Percentiles rank a stretch among this genome's conserved stretches.
These are phyloP conservation scores for Tylopilus intermedius DNA, from an alignment of 768 basidiomycete genomes.

Conservation along the genomic window DNA sequence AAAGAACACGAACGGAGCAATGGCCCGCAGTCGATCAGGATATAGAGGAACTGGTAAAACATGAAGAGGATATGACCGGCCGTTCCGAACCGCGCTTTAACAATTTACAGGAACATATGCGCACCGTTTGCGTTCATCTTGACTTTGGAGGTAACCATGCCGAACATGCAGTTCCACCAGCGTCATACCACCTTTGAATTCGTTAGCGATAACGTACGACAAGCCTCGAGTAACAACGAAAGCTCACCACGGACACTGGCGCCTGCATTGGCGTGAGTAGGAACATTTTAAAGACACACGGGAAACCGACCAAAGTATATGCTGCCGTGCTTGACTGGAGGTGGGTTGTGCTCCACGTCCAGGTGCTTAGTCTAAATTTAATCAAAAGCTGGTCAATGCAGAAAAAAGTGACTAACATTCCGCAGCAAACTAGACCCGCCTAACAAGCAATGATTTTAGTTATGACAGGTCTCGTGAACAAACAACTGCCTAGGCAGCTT, in stretches of 20 bases:
- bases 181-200: conserved; percentile 7
- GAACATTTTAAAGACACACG: conserved; percentile 12
- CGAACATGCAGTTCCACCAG: conserved; percentile 36
- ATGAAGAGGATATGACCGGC: conserved; percentile 45
- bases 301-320: conserved; percentile 32
- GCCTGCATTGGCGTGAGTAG: too few relatives aligned
- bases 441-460: too few relatives aligned
- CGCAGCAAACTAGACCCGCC: too few relatives aligned
- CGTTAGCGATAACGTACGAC: too few relatives aligned
- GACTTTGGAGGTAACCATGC: conserved; percentile 28
- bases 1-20: conserved; percentile 37
- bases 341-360: conserved; percentile 38
- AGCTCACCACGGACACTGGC: too few relatives aligned
- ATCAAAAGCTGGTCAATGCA: too few relatives aligned
- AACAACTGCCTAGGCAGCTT: too few relatives aligned
- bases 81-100: conserved; percentile 45
- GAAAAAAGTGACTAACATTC: too few relatives aligned
- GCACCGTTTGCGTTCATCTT: conserved; percentile 58
- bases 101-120: conserved; percentile 56
- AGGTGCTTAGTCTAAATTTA: conserved; percentile 18
- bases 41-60: conserved; percentile 48
- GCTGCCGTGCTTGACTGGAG: too few relatives aligned
- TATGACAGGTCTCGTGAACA: background rate
- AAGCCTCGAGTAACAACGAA: too few relatives aligned
- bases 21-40: conserved; percentile 47